Base-by-base conservation (phyloP, 2,329 filamentous ascomycete genomes). In the Paramyrothecium sp. region DNA sequence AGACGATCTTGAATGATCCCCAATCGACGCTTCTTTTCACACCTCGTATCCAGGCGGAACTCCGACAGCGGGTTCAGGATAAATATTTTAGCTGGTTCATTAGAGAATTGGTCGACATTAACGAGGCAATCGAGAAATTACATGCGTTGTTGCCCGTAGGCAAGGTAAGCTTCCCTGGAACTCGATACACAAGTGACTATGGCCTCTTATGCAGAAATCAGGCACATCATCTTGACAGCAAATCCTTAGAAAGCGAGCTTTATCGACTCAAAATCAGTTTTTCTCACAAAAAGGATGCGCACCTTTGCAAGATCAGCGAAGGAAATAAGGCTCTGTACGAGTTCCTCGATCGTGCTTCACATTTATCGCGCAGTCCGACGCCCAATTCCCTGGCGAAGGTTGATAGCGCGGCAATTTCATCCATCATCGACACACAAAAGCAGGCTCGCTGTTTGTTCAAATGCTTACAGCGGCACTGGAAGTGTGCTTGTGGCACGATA, bases 31-130 rank as follows among this genome's bases (percentile, higher is more conserved):
- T 58, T 4, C 54, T 52, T 52, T 34, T 48, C 23, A 16, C 46
- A 3, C 48, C 38, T 17, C 47, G 20, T 7, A 53, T 58, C 5
- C 56, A 55, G 26, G 23, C n/a, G 12, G 38, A 56, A 17, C 44
- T 58, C 13, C 26, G 38, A 26, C 34, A 54, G 17, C 26, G 53
- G 11, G 19, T 58, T 20, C 41, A 51, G n/a, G 21, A 3, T 19
- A 48, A 26, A 17, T 54, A 55, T 22, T 54, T 54, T 34, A 26
- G n/a, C 10, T 58, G 56, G 56, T 54, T 53, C 17, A 50, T 48
- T 21, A 16, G 21, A 5, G 33, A 55, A 13, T 3, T 58, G 11
- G 12, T 41, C 8, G 56, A 41, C 12, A 52, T 58, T 7, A 58
- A 55, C 12, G 20, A 49, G 12, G 20, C 16, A 5, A 49, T 49